Evolutionary conservation across 1,284 basidiomycete species (phyloP).

Genomic region (Rhodofomes roseus): DNA sequence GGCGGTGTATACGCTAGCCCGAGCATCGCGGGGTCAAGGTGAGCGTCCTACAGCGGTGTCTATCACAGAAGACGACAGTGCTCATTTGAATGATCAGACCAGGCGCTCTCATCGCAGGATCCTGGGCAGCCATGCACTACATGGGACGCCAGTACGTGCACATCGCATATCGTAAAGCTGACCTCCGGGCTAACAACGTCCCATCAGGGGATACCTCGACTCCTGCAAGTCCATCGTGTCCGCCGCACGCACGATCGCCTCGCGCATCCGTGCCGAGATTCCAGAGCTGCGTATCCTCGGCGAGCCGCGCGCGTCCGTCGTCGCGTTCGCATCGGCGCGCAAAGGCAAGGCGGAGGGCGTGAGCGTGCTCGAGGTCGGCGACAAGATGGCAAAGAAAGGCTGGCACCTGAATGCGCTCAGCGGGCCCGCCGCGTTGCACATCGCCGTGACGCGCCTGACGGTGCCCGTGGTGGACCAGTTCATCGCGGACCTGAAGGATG

Average conservation of each 20-base stretch:
- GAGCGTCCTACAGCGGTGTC: slow-evolving; percentile 26
- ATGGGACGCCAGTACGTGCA: slow-evolving; percentile 75
- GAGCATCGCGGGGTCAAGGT: slow-evolving; percentile 87
- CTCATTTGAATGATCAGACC: no score
- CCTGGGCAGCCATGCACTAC: slow-evolving; percentile 95
- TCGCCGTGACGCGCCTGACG: slow-evolving; percentile 88
- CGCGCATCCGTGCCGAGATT: slow-evolving; percentile 62
- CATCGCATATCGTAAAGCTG: background rate
- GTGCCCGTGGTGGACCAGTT: slow-evolving; percentile 75
- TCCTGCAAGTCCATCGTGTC: slow-evolving; percentile 86
- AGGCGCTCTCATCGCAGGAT: slow-evolving; percentile 89
- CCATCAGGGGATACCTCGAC: slow-evolving; percentile 81
- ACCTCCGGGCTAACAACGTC: background rate
- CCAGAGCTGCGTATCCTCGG: slow-evolving; percentile 86
- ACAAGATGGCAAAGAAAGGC: slow-evolving; percentile 79
- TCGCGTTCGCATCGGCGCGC: slow-evolving; percentile 79
- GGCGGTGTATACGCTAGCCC: slow-evolving; percentile 84
- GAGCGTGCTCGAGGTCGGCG: slow-evolving; percentile 86
- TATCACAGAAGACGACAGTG: no score
- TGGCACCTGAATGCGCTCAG: slow-evolving; percentile 91
- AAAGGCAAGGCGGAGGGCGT: slow-evolving; percentile 35
- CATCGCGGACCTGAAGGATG: slow-evolving; percentile 78
- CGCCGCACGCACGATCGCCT: slow-evolving; percentile 65
- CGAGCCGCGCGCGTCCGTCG: slow-evolving; percentile 85
- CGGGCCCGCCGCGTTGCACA: slow-evolving; percentile 83